Conservation (phyloP, 768 basidiomycete genomes). For the Agaricus sinodeliciosus region DNA sequence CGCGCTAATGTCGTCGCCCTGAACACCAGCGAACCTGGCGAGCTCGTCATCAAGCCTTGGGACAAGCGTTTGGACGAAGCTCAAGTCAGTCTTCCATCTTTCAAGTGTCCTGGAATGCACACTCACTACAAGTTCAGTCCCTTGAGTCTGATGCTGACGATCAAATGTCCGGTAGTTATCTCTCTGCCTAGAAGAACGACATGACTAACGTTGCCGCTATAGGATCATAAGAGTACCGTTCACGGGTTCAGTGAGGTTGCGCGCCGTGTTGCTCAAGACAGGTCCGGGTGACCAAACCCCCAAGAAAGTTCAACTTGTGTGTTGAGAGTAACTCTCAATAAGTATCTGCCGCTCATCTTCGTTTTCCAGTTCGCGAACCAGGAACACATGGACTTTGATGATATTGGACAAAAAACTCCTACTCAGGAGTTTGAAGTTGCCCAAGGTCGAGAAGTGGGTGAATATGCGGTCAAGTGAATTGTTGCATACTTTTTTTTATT, state of each 20-base stretch:
- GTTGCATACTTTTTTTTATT: not conserved
- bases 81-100: slow-evolving; percentile 37
- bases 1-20: slow-evolving; percentile 73
- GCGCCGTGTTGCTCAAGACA: slow-evolving; percentile 75
- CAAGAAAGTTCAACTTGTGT: slow-evolving; percentile 59
- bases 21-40: slow-evolving; percentile 50
- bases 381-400: slow-evolving; percentile 76
- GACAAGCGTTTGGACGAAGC: slow-evolving; percentile 65
- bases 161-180: slow-evolving; percentile 49
- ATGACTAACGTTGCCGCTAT: slow-evolving; percentile 3
- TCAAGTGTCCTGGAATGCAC: not conserved
- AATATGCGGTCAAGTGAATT: slow-evolving; percentile 75
- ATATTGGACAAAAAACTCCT: slow-evolving; percentile 52
- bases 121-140: slow-evolving; percentile 38
- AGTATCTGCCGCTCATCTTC: not conserved
- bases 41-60: slow-evolving; percentile 83
- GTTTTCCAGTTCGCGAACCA: slow-evolving; percentile 65
- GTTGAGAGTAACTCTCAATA: slow-evolving; percentile 15
- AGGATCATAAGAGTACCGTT: slow-evolving; percentile 86
- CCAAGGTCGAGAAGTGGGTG: slow-evolving; percentile 69
- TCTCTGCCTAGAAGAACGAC: not conserved
- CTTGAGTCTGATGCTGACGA: slow-evolving; percentile 90
- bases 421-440: slow-evolving; percentile 71
- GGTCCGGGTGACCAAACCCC: slow-evolving; percentile 81
- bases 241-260: slow-evolving; percentile 79